Evolutionary conservation across 176 grass and related monocot species (phyloP), one percentile per base, ranked within the genome.

Genomic region (Lolium perenne): DNA sequence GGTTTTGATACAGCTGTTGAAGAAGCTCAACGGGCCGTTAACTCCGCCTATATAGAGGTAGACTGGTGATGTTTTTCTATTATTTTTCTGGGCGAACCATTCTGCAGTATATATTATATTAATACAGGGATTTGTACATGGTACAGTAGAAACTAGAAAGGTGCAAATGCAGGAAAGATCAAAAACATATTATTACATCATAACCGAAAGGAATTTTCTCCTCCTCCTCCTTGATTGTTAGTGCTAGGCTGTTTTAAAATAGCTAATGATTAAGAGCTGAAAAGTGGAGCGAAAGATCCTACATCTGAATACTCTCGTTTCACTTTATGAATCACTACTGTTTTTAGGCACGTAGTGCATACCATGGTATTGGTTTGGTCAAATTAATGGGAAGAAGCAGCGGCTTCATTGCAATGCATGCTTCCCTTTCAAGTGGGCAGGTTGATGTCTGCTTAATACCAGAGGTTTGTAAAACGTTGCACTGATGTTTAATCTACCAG

Each of bases 391-490:
- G 96, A 88, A 91, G 96, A 88, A 94, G 90, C 58, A 94, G 92
- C 21, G 93, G 96, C 49, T 98, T 98, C 75, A 98, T 98, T 77
- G 90, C 93, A 67, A 98, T 98, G 97, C 97, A 98, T 85, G 97
- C 97, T 69, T 98, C 97, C 53, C 91, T 98, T 89, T 95, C 97
- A 15, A 98, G 97, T 82, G 97, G 97, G 15, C 97, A 98, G 71
- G 91, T 92, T 41, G 97, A 98, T 84, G 82, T 98, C 21, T 98
- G 94, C 86, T 81, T 94, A 77, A 94, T 98, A 85, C 97, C 97
- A 2, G 92, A 98, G 92, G 97, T 98, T 13, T 49, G 94, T 90
- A 71, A 76, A 76, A 38, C 49, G 29, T 32, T 16, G 7, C 25
- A 20, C 72, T 77, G 20, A 55, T 32, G n/a, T 87, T 67, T 45